Evolutionary conservation across 164 flowering plant genomes (phyloP).

Genomic region (Protea cynaroides): DNA sequence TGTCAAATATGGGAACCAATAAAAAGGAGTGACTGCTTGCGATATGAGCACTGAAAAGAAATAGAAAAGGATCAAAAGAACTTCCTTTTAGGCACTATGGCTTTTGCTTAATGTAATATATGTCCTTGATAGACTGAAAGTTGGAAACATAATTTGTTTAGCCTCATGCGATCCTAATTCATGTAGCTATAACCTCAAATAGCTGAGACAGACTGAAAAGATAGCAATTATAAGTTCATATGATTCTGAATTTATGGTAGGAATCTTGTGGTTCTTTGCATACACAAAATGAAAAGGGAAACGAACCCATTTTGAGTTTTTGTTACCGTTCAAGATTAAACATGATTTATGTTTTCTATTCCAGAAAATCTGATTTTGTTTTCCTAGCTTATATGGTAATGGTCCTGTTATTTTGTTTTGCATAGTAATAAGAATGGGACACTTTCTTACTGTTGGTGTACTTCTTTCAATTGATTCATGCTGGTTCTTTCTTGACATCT

Average conservation of each 20-base stretch:
- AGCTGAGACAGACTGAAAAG: not conserved
- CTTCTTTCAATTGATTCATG: slow-evolving; percentile 2
- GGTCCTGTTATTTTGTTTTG: not conserved
- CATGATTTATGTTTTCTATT: not conserved
- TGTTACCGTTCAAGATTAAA: not conserved
- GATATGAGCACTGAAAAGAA: no score
- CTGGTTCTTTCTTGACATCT: slow-evolving; percentile 5
- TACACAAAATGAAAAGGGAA: no score
- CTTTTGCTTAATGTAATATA: not conserved
- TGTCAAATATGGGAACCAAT: no score
- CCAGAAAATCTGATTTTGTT: not conserved
- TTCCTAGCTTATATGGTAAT: not conserved
- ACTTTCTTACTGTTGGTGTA: slow-evolving; percentile 2
- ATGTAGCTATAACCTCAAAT: not conserved
- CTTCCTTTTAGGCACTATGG: no score
- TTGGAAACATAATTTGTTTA: no score
- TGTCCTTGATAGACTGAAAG: not conserved
- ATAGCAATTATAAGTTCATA: not conserved
- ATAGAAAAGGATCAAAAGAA: no score
- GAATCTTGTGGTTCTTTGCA: not conserved
- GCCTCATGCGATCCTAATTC: no score
- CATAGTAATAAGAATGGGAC: slow-evolving; percentile 4
- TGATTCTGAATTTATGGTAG: not conserved
- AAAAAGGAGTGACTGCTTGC: no score
- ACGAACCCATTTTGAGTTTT: not conserved